Evolutionary conservation across 2,329 filamentous ascomycete genomes (phyloP).

Genomic region (Didymella keratinophila): DNA sequence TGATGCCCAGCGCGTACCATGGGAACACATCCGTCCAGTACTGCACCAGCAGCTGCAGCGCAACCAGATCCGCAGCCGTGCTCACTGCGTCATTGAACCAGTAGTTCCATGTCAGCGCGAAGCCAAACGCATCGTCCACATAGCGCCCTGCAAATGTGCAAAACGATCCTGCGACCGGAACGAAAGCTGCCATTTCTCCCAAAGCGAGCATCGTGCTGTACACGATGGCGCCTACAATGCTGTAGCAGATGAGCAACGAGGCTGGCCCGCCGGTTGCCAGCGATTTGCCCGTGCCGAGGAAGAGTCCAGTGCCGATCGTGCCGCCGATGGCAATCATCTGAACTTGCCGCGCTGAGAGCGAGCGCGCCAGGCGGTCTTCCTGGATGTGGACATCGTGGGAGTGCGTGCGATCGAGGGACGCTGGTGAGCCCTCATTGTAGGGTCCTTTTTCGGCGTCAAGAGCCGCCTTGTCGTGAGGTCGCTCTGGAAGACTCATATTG

Average conservation of each 20-base stretch:
- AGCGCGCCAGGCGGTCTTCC: slow-evolving; percentile 37
- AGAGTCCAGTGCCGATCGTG: slow-evolving; percentile 67
- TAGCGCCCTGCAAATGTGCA: slow-evolving; percentile 49
- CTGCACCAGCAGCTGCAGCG: slow-evolving; percentile 43
- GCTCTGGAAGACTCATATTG: background rate
- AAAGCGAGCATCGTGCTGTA: slow-evolving; percentile 49
- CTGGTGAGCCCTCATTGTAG: slow-evolving; percentile 24
- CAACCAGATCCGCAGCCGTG: slow-evolving; percentile 47
- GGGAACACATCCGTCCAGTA: slow-evolving; percentile 50
- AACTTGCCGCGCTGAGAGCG: slow-evolving; percentile 57
- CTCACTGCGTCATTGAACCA: slow-evolving; percentile 45
- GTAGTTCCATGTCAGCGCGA: slow-evolving; percentile 44
- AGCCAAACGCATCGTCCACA: slow-evolving; percentile 68
- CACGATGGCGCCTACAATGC: slow-evolving; percentile 44
- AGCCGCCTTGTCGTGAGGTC: slow-evolving; percentile 17
- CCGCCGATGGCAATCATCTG: slow-evolving; percentile 70
- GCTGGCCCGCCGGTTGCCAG: slow-evolving; percentile 56
- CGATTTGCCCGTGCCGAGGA: slow-evolving; percentile 65
- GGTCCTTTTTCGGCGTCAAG: slow-evolving; percentile 30
- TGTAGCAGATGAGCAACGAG: slow-evolving; percentile 48
- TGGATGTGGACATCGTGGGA: slow-evolving; percentile 26
- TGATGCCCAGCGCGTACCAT: slow-evolving; percentile 41
- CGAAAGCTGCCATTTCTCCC: slow-evolving; percentile 50
- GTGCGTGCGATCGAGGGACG: slow-evolving; percentile 19
- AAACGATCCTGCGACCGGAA: slow-evolving; percentile 46